Evolutionary conservation across 163 green algal genomes (phyloP).

Genomic region (Prototheca cutis): DNA sequence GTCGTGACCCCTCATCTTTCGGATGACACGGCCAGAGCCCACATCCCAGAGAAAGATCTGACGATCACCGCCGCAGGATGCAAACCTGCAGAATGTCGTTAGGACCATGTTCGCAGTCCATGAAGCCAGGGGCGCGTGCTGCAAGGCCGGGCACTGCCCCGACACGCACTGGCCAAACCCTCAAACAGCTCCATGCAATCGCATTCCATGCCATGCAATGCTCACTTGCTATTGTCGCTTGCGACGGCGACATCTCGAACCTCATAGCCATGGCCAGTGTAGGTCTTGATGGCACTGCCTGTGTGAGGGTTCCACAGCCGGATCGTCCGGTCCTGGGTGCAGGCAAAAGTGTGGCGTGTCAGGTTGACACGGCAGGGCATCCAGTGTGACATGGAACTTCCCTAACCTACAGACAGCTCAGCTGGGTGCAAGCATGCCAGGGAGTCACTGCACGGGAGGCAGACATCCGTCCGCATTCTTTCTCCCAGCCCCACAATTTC

Average conservation of each 20-base stretch:
- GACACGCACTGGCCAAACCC: no score
- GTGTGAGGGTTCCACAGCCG: constrained; percentile 75
- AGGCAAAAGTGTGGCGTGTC: no score
- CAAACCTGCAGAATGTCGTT: constrained; percentile 45
- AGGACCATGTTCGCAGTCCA: no score
- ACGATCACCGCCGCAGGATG: constrained; percentile 76
- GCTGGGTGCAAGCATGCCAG: no score
- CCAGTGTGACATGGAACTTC: no score
- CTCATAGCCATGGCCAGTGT: constrained; percentile 55
- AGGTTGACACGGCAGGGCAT: no score
- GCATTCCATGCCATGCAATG: neutral
- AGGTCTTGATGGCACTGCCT: constrained; percentile 66
- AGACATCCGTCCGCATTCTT: no score
- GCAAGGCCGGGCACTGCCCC: no score
- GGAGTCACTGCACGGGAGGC: no score
- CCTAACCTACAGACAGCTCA: no score
- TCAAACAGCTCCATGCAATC: no score
- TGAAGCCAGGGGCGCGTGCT: no score
- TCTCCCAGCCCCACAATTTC: neutral
- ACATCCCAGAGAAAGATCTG: constrained; percentile 93
- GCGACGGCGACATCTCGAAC: constrained; percentile 58
- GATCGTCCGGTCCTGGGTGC: constrained; percentile 76
- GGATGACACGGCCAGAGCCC: constrained; percentile 56
- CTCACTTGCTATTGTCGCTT: constrained; percentile 70
- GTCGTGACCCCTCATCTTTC: constrained; percentile 83